phyloP scores from a whole-genome alignment of 768 basidiomycete genomes.

The Heimioporus sp. region DNA sequence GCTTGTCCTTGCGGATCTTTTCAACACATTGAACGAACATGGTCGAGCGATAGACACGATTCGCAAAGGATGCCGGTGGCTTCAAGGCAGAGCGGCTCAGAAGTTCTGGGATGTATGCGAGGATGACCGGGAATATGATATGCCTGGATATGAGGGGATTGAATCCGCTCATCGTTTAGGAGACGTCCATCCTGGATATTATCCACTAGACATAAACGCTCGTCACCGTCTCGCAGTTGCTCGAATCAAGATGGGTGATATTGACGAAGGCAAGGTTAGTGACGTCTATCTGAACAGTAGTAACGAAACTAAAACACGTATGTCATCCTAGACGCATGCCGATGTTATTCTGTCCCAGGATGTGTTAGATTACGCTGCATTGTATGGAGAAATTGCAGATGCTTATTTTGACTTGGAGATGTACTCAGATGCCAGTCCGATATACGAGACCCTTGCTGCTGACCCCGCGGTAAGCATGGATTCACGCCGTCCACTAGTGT shows the following conservation, averaged over 20 bases:
- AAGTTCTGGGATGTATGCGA: constrained; percentile 76
- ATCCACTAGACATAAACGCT: constrained; percentile 42
- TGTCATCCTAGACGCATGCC: constrained; percentile 62
- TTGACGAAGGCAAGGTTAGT: constrained; percentile 79
- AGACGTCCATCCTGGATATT: constrained; percentile 52
- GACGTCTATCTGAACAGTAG: constrained; percentile 21
- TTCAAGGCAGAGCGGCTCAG: constrained; percentile 78
- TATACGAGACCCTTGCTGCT: constrained; percentile 76
- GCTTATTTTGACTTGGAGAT: constrained; percentile 68
- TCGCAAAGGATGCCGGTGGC: constrained; percentile 79
- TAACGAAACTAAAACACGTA: not conserved
- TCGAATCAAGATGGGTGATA: constrained; percentile 74
- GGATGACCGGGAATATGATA: constrained; percentile 83
- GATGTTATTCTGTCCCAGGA: constrained; percentile 68
- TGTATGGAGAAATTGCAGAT: constrained; percentile 83
- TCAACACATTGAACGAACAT: constrained; percentile 68
- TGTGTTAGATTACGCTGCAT: constrained; percentile 67
- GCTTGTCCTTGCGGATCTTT: constrained; percentile 82
- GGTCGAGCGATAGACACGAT: constrained; percentile 68
- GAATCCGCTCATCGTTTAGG: constrained; percentile 37
- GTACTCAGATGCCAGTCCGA: constrained; percentile 75
- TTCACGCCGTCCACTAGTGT: not conserved
- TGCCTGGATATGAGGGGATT: constrained; percentile 57
- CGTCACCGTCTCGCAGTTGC: constrained; percentile 81
- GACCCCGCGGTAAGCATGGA: constrained; percentile 59